Conservation (phyloP, 257 asterid genomes). For the Prunella vulgaris region DNA sequence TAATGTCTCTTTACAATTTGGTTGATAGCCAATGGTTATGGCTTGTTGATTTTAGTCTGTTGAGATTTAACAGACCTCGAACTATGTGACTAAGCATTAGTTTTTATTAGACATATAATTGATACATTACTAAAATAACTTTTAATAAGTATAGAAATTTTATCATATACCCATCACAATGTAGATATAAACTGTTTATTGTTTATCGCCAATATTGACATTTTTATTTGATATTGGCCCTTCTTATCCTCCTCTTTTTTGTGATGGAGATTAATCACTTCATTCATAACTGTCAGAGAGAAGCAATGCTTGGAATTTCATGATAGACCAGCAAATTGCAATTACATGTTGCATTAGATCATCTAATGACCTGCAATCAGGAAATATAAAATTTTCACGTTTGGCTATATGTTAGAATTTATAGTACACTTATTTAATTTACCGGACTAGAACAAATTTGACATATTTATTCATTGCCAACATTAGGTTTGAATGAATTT, state of each 20-base stretch:
- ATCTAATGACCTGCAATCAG: too few species aligned
- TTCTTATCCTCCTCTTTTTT: background rate
- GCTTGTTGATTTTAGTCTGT: background rate
- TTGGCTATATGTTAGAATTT: too few species aligned
- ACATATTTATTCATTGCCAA: too few species aligned
- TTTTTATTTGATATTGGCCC: background rate
- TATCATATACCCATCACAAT: background rate
- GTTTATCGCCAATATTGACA: background rate
- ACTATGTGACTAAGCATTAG: background rate
- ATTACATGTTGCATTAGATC: constrained; percentile 7
- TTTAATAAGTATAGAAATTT: background rate
- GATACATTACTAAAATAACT: background rate
- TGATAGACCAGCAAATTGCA: background rate
- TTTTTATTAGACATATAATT: background rate
- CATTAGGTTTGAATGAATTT: too few species aligned
- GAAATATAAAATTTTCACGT: too few species aligned
- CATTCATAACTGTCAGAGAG: background rate
- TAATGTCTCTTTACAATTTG: too few species aligned
- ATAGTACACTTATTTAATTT: too few species aligned
- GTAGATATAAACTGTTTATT: background rate
- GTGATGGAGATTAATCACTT: background rate
- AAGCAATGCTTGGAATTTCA: background rate
- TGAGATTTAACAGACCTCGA: background rate
- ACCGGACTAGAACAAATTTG: too few species aligned
- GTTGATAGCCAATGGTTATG: background rate